Base-by-base conservation (phyloP, 768 basidiomycete genomes). In the Mycena pura region DNA sequence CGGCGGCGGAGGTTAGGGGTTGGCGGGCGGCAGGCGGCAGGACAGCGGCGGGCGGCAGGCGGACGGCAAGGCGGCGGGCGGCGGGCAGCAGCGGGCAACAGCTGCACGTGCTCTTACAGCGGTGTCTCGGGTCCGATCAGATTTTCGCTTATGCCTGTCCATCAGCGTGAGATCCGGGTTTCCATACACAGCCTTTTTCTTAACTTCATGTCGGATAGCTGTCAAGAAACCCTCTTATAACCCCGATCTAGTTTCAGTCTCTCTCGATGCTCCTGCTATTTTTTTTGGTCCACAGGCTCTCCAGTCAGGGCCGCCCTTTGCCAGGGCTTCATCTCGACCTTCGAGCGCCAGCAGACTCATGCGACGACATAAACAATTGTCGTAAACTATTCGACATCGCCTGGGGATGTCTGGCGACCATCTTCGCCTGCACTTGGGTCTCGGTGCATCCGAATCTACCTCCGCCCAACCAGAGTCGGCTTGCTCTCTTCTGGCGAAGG, bases 401-500 rank as follows among this genome's bases (percentile, higher is more conserved):
- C 38, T 62, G 60, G 60, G 63, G 60, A 34, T 72, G 69, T 24
- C 28, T 64, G 15, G 50, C 54, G n/a, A 65, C 69, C 11, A 57
- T 72, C 10, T 66, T 72, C 29, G 57, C 66, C n/a, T 71, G 70
- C 49, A 64, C 67, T 10, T 71, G 71, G 71, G 60, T 63, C n/a
- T 63, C 63, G 7, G 49, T 68, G 8, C 71, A 71, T 28, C 69
- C 63, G 19, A 71, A 72, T 38, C 46, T 71, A n/a, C 43, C 58
- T 11, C 51, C 51, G 24, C 38, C 21, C 22, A 6, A 24, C 17
- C 36, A 11, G 36, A 14, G 22, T 22, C 34, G 6, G 25, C 70
- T 11, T 22, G 55, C 11, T 70, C n/a, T n/a, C n/a, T n/a, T n/a
- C n/a, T n/a, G n/a, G n/a, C n/a, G n/a, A n/a, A n/a, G n/a, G n/a